These are phyloP conservation scores for Malbranchea cinnamomea DNA, from an alignment of 2,329 filamentous ascomycete genomes.

Conservation along the genomic window DNA sequence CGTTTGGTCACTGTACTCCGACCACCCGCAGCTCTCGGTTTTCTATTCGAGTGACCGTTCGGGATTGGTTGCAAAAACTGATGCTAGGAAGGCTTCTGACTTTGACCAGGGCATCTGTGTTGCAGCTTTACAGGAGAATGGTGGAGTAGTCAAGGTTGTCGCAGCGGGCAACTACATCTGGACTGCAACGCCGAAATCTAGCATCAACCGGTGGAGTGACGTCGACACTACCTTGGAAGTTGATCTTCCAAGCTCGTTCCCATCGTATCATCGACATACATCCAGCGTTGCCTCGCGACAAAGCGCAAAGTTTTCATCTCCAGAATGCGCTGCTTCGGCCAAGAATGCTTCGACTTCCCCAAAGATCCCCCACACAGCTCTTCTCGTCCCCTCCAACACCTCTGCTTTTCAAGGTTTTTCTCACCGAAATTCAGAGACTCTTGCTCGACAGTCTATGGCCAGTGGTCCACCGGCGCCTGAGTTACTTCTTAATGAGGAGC, in stretches of 20 bases:
- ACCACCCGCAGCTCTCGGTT: constrained; percentile 67
- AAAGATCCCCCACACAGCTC: constrained; percentile 60
- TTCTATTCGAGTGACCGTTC: constrained; percentile 94
- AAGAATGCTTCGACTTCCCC: constrained; percentile 26
- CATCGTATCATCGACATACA: constrained; percentile 36
- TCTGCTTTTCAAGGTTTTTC: constrained; percentile 54
- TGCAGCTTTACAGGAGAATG: constrained; percentile 83
- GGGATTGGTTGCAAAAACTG: constrained; percentile 89
- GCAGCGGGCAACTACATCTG: constrained; percentile 63
- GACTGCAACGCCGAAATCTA: constrained; percentile 80
- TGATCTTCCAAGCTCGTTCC: constrained; percentile 37
- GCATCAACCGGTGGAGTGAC: constrained; percentile 82
- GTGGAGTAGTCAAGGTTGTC: constrained; percentile 46
- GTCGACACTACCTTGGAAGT: constrained; percentile 64
- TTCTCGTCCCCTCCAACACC: constrained; percentile 72
- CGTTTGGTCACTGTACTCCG: constrained; percentile 89
- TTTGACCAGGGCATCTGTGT: constrained; percentile 81
- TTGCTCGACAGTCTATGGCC: constrained; percentile 24
- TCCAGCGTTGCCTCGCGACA: constrained; percentile 27
- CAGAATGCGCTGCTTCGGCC: constrained; percentile 17
- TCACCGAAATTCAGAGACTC: constrained; percentile 40
- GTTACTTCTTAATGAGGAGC: constrained; percentile 33
- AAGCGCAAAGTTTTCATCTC: constrained; percentile 18
- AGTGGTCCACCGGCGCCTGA: constrained; percentile 7
- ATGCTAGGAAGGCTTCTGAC: constrained; percentile 60